phyloP scores from a whole-genome alignment of 1,284 basidiomycete species.

The Tetrapyrgos nigripes region DNA sequence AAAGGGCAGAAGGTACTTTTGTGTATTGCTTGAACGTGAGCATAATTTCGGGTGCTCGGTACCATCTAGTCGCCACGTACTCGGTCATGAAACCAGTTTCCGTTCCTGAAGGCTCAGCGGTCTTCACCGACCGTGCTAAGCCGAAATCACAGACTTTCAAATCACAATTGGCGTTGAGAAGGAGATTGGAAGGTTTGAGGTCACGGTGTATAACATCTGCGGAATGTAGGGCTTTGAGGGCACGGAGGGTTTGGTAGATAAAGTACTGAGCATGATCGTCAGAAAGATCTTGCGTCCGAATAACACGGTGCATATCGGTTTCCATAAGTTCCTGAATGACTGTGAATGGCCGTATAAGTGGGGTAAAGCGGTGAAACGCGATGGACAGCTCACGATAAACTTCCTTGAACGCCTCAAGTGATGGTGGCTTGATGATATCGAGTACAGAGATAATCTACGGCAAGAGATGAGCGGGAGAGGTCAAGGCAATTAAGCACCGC shows the following conservation, averaged over 20 bases:
- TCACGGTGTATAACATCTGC: constrained; percentile 96
- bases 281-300: constrained; percentile 83
- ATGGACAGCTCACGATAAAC: constrained; percentile 82
- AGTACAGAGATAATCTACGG: constrained; percentile 91
- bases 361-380: constrained; percentile 54
- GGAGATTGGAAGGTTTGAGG: constrained; percentile 93
- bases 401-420: constrained; percentile 92
- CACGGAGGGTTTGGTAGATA: constrained; percentile 89
- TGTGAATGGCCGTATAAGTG: constrained; percentile 45
- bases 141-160: constrained; percentile 96
- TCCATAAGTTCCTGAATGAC: constrained; percentile 75
- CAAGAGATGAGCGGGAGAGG: constrained; percentile 14
- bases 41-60: constrained; percentile 96
- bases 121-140: constrained; percentile 86
- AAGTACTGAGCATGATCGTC: constrained; percentile 96
- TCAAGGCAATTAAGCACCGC: constrained; percentile 11
- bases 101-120: constrained; percentile 84
- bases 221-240: constrained; percentile 92
- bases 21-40: constrained; percentile 97
- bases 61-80: constrained; percentile 95
- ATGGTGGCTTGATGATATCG: constrained; percentile 92
- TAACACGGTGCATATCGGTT: constrained; percentile 88
- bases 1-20: constrained; percentile 57
- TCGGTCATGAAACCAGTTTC: constrained; percentile 94
- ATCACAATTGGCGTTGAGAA: constrained; percentile 97